A percentile compares a stretch with the other conserved stretches of the same genome.
Evolutionary conservation across 2,329 filamentous ascomycete species (phyloP).

Genomic region (Colletotrichum magnum): DNA sequence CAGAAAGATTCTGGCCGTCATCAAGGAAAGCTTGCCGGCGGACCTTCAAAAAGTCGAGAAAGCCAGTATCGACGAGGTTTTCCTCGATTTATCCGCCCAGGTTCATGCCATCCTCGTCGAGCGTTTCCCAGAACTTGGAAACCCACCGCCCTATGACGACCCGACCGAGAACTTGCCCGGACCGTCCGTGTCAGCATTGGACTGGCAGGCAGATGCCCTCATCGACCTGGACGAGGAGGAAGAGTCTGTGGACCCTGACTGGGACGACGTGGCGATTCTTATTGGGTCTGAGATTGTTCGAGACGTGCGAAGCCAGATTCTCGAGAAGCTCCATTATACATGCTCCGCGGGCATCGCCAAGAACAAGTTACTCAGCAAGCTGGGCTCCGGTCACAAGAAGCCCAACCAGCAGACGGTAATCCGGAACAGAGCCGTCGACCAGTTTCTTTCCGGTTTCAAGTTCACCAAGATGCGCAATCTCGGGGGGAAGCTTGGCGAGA

Average conservation of each 20-base stretch:
- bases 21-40: slow-evolving; percentile 80
- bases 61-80: slow-evolving; percentile 95
- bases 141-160: slow-evolving; percentile 81
- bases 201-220: slow-evolving; percentile 88
- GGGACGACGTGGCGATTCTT: slow-evolving; percentile 92
- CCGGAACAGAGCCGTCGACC: slow-evolving; percentile 83
- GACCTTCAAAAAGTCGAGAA: slow-evolving; percentile 86
- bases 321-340: slow-evolving; percentile 83
- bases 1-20: slow-evolving; percentile 82
- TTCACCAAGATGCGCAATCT: slow-evolving; percentile 95
- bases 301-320: slow-evolving; percentile 78
- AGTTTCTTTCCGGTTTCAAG: slow-evolving; percentile 88
- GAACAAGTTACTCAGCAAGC: slow-evolving; percentile 96
- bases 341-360: slow-evolving; percentile 90
- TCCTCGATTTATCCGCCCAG: slow-evolving; percentile 90
- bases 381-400: slow-evolving; percentile 93
- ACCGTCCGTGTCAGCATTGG: slow-evolving; percentile 77
- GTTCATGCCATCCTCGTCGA: slow-evolving; percentile 82
- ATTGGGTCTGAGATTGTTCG: slow-evolving; percentile 92
- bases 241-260: slow-evolving; percentile 89
- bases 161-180: slow-evolving; percentile 78
- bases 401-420: slow-evolving; percentile 96
- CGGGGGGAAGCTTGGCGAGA: slow-evolving; percentile 94
- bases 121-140: slow-evolving; percentile 80
- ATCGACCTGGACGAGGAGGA: slow-evolving; percentile 82